Conservation (phyloP, 2,329 filamentous ascomycete species). For the Aspergillus viridinutans region DNA sequence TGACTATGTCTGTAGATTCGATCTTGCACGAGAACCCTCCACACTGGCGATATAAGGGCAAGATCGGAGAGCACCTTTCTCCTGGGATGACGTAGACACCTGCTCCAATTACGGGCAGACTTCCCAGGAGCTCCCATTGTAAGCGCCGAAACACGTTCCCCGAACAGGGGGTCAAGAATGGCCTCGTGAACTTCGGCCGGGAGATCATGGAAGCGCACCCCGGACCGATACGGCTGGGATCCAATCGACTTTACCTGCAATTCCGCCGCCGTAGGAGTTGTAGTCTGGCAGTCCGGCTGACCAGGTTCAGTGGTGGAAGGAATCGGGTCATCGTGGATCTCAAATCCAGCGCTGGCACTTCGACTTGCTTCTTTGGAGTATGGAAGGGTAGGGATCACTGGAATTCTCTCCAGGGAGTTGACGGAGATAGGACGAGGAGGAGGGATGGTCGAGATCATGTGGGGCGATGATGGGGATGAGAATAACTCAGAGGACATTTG, state of each 20-base stretch:
- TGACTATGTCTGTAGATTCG: conserved; percentile 65
- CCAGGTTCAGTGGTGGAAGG: conserved; percentile 16
- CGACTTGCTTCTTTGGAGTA: conserved; percentile 21
- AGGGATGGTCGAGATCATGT: conserved; percentile 29
- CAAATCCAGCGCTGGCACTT: conserved; percentile 25
- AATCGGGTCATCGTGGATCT: conserved; percentile 19
- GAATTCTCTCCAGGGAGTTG: conserved; percentile 26
- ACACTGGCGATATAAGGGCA: conserved; percentile 56
- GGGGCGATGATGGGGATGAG: conserved; percentile 11
- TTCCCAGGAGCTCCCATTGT: conserved; percentile 54
- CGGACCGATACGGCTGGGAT: conserved; percentile 10
- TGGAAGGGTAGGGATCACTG: conserved; percentile 16
- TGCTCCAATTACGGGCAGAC: conserved; percentile 58
- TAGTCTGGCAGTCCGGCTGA: conserved; percentile 18
- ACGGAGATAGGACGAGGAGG: conserved; percentile 30
- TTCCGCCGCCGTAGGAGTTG: conserved; percentile 26
- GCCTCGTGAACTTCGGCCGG: conserved; percentile 69
- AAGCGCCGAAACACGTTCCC: conserved; percentile 60
- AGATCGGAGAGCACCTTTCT: conserved; percentile 64
- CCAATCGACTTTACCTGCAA: conserved; percentile 12
- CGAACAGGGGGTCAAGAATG: conserved; percentile 68
- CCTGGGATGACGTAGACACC: conserved; percentile 62
- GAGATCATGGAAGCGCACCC: conserved; percentile 40
- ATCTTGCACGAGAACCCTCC: conserved; percentile 65
- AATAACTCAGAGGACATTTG: conserved; percentile 12